A percentile compares a stretch with the other conserved stretches of the same genome.
Conservation (phyloP, 2,329 filamentous ascomycete genomes). For the Ophiostoma ips region DNA sequence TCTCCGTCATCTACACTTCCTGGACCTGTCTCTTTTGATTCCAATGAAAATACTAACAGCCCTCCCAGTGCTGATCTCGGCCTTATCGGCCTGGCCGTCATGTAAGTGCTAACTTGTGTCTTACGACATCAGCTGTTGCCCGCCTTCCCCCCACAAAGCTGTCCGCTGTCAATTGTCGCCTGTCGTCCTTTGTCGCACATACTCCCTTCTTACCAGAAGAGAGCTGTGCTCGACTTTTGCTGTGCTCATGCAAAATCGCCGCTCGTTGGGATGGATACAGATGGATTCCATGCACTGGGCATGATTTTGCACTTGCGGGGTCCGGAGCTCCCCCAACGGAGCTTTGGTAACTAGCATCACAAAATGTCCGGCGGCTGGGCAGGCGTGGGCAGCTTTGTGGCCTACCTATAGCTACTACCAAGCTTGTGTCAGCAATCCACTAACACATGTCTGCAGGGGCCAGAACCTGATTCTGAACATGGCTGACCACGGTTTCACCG, state of each 20-base stretch:
- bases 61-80: constrained; percentile 67
- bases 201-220: too few species aligned
- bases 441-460: constrained; percentile 31
- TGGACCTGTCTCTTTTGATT: neutral
- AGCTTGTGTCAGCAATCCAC: neutral
- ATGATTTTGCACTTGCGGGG: too few species aligned
- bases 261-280: too few species aligned
- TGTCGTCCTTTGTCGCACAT: too few species aligned
- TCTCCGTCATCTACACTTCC: neutral
- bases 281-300: too few species aligned
- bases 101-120: constrained; percentile 37
- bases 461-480: constrained; percentile 85
- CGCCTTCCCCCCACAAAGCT: neutral
- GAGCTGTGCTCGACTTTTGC: too few species aligned
- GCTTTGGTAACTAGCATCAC: too few species aligned
- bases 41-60: constrained; percentile 38
- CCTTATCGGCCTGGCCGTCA: constrained; percentile 86
- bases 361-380: too few species aligned
- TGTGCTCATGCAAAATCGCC: too few species aligned
- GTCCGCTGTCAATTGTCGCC: too few species aligned
- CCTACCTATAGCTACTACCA: neutral
- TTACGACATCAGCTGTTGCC: neutral
- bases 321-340: too few species aligned
- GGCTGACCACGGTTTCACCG: constrained; percentile 86
- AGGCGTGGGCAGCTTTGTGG: neutral